Evolutionary conservation across 2,329 filamentous ascomycete genomes (phyloP).

Genomic region (Coniochaeta ligniaria): DNA sequence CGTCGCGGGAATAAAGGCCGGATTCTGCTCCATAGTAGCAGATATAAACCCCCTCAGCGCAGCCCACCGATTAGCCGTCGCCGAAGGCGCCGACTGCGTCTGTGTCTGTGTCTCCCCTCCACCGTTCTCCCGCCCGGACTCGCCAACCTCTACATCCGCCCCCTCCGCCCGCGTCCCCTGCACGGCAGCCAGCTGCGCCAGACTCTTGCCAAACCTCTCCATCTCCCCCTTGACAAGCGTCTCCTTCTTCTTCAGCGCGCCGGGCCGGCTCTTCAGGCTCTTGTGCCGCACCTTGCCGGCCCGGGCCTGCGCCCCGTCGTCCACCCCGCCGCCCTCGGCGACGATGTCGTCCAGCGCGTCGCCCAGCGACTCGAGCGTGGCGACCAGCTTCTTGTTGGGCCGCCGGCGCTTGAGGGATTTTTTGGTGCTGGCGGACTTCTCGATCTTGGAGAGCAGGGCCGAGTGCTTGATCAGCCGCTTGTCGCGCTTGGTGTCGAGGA

Average conservation of each 20-base stretch:
- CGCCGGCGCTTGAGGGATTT: constrained; percentile 57
- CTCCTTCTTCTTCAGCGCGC: constrained; percentile 78
- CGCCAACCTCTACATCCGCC: constrained; percentile 4
- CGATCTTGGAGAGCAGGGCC: constrained; percentile 68
- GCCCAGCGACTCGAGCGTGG: constrained; percentile 67
- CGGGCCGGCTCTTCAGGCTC: constrained; percentile 67
- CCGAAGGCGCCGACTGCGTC: constrained; percentile 10
- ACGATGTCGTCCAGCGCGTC: constrained; percentile 68
- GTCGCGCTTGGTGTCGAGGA: constrained; percentile 71
- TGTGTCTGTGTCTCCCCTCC: constrained; percentile 10
- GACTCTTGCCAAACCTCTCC: constrained; percentile 74
- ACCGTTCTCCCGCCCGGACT: constrained; percentile 8
- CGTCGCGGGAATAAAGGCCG: constrained; percentile 52
- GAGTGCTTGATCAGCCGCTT: constrained; percentile 79
- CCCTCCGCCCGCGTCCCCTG: constrained; percentile 10
- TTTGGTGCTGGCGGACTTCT: constrained; percentile 41
- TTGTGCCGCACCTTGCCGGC: constrained; percentile 64
- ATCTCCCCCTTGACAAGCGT: constrained; percentile 73
- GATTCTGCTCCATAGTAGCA: constrained; percentile 81
- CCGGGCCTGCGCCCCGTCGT: constrained; percentile 21
- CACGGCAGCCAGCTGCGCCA: constrained; percentile 62
- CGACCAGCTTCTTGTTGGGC: constrained; percentile 69
- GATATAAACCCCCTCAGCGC: constrained; percentile 79
- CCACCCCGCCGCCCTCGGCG: constrained; percentile 38
- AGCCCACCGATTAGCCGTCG: constrained; percentile 62